phyloP scores from a whole-genome alignment of 495 filamentous ascomycete genomes.

The Poronia punctata region DNA sequence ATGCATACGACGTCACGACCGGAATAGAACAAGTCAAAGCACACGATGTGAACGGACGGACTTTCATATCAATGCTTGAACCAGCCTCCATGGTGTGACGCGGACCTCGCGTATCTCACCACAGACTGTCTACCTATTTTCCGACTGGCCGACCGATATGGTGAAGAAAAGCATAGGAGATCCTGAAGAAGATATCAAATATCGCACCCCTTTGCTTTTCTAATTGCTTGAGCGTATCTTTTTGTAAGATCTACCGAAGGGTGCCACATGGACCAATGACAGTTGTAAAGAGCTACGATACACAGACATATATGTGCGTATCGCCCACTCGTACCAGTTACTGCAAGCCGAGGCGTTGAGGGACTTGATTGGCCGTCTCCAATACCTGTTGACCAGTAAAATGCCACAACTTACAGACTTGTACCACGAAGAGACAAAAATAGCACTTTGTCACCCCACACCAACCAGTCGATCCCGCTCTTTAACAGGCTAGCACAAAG shows the following conservation, averaged over 20 bases:
- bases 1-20: not conserved
- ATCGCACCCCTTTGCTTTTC: not conserved
- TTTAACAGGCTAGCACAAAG: not conserved
- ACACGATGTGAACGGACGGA: no score
- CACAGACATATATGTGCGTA: conserved; percentile 6
- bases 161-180: no score
- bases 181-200: not conserved
- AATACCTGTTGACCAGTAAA: not conserved
- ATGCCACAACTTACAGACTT: not conserved
- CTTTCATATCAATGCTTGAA: no score
- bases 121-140: no score
- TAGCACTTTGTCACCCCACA: conserved; percentile 3
- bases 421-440: conserved; percentile 9
- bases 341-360: conserved; percentile 2
- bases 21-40: not conserved
- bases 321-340: conserved; percentile 5
- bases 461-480: not conserved
- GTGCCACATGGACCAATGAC: conserved; percentile 10
- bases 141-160: no score
- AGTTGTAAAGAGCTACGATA: not conserved
- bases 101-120: not conserved
- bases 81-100: no score
- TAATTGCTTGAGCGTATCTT: no score
- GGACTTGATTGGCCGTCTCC: conserved; percentile 9
- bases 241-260: no score